Conservation (phyloP, 1,139 yeast genomes). For the Petasospora fabianii region DNA sequence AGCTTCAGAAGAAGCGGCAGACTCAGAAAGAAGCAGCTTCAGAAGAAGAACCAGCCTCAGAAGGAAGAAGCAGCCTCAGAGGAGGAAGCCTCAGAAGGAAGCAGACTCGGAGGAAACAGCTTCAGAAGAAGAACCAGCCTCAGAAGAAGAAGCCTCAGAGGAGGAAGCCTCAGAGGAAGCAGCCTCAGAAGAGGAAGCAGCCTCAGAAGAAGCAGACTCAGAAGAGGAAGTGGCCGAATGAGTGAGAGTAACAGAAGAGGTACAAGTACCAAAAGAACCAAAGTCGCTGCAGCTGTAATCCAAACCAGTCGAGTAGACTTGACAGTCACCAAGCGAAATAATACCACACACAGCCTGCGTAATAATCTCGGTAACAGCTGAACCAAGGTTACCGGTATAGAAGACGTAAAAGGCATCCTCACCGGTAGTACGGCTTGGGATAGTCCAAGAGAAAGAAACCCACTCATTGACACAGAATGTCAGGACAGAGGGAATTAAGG, state of each 20-base stretch:
- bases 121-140: background rate
- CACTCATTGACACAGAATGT: conserved; percentile 17
- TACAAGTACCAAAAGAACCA: background rate
- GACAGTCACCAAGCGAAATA: conserved; percentile 7
- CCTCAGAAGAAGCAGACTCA: background rate
- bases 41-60: background rate
- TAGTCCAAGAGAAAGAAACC: conserved; percentile 14
- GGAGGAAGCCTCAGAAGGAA: background rate
- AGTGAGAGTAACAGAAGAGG: background rate
- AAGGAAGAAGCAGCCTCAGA: background rate
- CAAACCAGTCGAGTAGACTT: conserved; percentile 5
- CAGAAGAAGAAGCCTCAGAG: background rate
- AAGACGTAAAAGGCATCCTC: conserved; percentile 8
- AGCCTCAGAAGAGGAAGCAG: background rate
- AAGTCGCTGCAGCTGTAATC: conserved; percentile 9
- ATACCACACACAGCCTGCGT: conserved; percentile 10
- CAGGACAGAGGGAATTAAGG: conserved; percentile 2
- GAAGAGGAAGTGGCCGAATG: background rate
- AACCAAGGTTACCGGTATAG: conserved; percentile 16
- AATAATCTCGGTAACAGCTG: conserved; percentile 7
- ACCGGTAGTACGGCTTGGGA: conserved; percentile 3
- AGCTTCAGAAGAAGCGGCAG: too few species aligned
- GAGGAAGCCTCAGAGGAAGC: conserved; percentile 1
- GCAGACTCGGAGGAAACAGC: background rate
- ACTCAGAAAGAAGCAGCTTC: too few species aligned